Base-by-base conservation (phyloP, 202 grass and related monocot genomes). In the Zizania palustris region DNA sequence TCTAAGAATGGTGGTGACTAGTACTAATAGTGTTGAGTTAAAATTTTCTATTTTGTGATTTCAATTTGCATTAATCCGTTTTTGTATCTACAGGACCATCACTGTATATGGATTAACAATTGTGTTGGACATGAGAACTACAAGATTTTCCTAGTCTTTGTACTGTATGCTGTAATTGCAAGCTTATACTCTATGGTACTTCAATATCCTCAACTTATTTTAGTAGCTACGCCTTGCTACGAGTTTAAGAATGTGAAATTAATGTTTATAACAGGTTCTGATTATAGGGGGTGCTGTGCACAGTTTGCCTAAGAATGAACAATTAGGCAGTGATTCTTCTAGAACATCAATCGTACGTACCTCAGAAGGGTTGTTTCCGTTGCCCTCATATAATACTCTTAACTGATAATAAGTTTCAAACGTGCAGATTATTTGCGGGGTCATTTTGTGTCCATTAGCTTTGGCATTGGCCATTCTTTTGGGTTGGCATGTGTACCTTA, bases 51-150 rank as follows among this genome's bases (percentile, higher is more conserved):
- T 80, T 60, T 5, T 45, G 19, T 84, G n/a, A 14, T 66, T 71
- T 33, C 40, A 60, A 60, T 66, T 14, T 1, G 6, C 45, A 76
- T 73, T 20, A 72, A 60, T 72, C 13, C 45, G 9, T 8, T 14
- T 39, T 85, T 41, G 66, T 69, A 48, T 16, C 6, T 83, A 71
- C 80, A 99, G 91, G 91, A 98, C 76, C 95, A 98, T 71, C 91
- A 98, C 67, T 98, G 95, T 65, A 84, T 98, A 64, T 98, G 89
- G 95, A 98, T 98, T 85, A 98, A 95, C 82, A 98, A 95, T 82
- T 98, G 95, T 36, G 91, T 98, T 19, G 96, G 91, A 43, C 89
- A 99, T 67, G 85, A 83, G 75, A 99, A 99, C 80, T 99, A 99
- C 67, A 99, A 95, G 56, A 49, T 90, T 37, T 99, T 95, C 63